phyloP scores from a whole-genome alignment of 768 basidiomycete species.

The Rhizopogon roseolus region DNA sequence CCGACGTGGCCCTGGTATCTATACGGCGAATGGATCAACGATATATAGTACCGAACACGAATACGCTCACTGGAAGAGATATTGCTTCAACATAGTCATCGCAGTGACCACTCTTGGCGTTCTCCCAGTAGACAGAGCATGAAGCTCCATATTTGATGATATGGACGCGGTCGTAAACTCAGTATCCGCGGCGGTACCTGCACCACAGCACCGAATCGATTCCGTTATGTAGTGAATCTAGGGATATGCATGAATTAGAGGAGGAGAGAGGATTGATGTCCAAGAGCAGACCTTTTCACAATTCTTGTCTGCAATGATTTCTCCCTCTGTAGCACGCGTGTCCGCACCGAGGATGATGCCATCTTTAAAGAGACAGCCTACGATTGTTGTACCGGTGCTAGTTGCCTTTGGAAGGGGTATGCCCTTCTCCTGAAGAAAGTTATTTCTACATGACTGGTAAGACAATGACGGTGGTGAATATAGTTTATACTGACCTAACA shows the following conservation, averaged over 20 bases:
- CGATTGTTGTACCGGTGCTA: slow-evolving; percentile 96
- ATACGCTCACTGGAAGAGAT: slow-evolving; percentile 72
- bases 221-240: slow-evolving; percentile 98
- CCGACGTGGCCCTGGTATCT: slow-evolving; percentile 94
- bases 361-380: slow-evolving; percentile 89
- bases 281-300: slow-evolving; percentile 83
- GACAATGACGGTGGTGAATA: neutral
- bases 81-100: slow-evolving; percentile 98
- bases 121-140: slow-evolving; percentile 83
- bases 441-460: slow-evolving; percentile 45
- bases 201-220: slow-evolving; percentile 95
- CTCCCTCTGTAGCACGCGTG: slow-evolving; percentile 91
- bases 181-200: slow-evolving; percentile 98
- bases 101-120: slow-evolving; percentile 94
- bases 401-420: slow-evolving; percentile 77
- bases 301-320: slow-evolving; percentile 98
- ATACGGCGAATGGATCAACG: neutral
- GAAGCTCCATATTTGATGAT: slow-evolving; percentile 93
- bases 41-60: neutral
- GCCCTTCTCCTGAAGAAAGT: slow-evolving; percentile 66
- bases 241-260: neutral
- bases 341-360: slow-evolving; percentile 96
- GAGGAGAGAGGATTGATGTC: neutral
- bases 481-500: slow-evolving; percentile 42
- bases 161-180: slow-evolving; percentile 94